phyloP scores from a whole-genome alignment of 768 basidiomycete genomes.

The Boletellus ananas region DNA sequence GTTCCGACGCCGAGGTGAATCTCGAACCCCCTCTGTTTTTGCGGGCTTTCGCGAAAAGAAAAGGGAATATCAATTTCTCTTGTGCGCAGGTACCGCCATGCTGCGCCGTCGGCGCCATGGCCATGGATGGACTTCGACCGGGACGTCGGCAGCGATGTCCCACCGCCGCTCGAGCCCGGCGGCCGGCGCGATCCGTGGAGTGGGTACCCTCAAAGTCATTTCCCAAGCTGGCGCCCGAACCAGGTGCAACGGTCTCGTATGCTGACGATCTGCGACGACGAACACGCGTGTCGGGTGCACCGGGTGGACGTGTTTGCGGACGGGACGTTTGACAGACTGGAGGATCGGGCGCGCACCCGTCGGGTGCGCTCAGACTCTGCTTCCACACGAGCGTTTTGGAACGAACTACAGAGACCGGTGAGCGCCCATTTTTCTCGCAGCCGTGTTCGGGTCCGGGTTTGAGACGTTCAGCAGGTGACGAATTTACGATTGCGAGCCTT shows the following conservation, averaged over 20 bases:
- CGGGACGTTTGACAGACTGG: constrained; percentile 14
- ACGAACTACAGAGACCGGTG: constrained; percentile 25
- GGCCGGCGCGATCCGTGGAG: constrained; percentile 23
- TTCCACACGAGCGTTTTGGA: constrained; percentile 23
- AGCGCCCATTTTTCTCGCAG: constrained; percentile 1
- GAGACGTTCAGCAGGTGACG: constrained; percentile 13
- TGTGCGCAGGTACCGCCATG: constrained; percentile 33
- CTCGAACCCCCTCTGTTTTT: not conserved
- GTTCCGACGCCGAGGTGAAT: constrained; percentile 26
- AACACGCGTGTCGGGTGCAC: constrained; percentile 15
- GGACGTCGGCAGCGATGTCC: constrained; percentile 9
- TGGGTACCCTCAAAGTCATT: constrained; percentile 48
- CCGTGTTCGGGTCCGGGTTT: not conserved
- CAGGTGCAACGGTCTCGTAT: constrained; percentile 40
- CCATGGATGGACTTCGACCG: constrained; percentile 38
- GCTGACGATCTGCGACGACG: constrained; percentile 17
- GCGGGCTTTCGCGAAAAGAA: not conserved
- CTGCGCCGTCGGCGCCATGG: constrained; percentile 40
- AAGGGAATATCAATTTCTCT: constrained; percentile 8
- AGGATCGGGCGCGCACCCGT: not conserved
- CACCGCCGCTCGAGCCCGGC: not conserved
- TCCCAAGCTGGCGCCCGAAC: constrained; percentile 50
- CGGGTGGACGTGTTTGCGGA: constrained; percentile 13
- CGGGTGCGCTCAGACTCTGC: constrained; percentile 13
- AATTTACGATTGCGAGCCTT: constrained; percentile 30